A percentile compares a stretch with the other conserved stretches of the same genome.
Evolutionary conservation across 2,329 filamentous ascomycete genomes (phyloP).

Genomic region (Colletotrichum australisinense): DNA sequence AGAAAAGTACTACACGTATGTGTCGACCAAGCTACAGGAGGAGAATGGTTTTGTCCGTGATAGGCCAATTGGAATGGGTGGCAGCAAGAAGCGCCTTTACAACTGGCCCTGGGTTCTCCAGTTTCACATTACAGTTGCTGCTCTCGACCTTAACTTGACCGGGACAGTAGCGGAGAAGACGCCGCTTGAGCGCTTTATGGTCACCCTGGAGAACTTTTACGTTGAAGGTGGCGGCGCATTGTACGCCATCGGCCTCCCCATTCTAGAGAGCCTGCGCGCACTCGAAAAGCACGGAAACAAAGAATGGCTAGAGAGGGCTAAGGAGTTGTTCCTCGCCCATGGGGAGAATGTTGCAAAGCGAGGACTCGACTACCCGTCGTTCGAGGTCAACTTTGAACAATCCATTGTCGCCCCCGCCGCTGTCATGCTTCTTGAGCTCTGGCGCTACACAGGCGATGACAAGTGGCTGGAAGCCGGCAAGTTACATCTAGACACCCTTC

Average conservation of each 20-base stretch:
- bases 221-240: conserved; percentile 23
- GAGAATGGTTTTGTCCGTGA: conserved; percentile 24
- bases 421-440: conserved; percentile 58
- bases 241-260: conserved; percentile 29
- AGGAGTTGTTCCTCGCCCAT: conserved; percentile 3
- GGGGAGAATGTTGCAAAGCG: conserved; percentile 2
- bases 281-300: neutral
- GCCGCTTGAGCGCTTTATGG: conserved; percentile 13
- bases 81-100: conserved; percentile 21
- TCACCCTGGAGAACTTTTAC: conserved; percentile 29
- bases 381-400: conserved; percentile 35
- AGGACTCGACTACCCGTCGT: conserved; percentile 25
- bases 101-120: conserved; percentile 34
- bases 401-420: conserved; percentile 34
- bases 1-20: conserved; percentile 22
- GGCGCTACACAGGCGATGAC: conserved; percentile 53
- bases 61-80: neutral
- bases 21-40: conserved; percentile 29
- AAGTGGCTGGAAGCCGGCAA: conserved; percentile 45
- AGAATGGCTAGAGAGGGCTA: neutral
- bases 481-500: conserved; percentile 20
- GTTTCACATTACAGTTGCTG: conserved; percentile 17
- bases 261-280: conserved; percentile 16
- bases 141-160: neutral
- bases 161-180: neutral